A percentile compares a stretch with the other conserved stretches of the same genome.
These are phyloP conservation scores for Aureobasidium sp. DNA, from an alignment of 2,329 filamentous ascomycete species.

Conservation along the genomic window DNA sequence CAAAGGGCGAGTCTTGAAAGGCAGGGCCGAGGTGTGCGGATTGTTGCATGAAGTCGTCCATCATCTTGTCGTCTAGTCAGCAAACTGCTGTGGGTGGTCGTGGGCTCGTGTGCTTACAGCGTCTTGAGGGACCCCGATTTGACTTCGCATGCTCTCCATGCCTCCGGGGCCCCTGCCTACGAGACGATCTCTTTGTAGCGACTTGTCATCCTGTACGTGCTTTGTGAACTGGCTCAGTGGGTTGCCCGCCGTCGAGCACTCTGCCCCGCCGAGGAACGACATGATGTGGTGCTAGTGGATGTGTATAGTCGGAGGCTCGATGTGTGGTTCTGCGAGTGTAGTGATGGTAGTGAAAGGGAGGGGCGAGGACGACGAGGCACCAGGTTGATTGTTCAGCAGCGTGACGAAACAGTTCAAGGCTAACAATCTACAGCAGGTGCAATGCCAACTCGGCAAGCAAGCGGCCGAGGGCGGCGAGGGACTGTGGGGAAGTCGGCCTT, in stretches of 20 bases:
- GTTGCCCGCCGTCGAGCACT: conserved; percentile 94
- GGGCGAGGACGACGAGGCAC: not conserved
- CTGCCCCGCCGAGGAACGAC: conserved; percentile 93
- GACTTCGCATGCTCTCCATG: conserved; percentile 70
- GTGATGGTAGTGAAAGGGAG: not conserved
- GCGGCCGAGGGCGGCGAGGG: conserved; percentile 2
- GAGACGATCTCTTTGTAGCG: conserved; percentile 82
- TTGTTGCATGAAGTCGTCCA: conserved; percentile 88
- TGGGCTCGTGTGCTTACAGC: conserved; percentile 43
- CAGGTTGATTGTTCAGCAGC: not conserved
- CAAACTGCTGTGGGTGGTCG: not conserved
- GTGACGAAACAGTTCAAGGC: not conserved
- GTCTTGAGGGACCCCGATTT: conserved; percentile 61
- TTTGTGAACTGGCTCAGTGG: conserved; percentile 97
- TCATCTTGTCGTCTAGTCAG: conserved; percentile 54
- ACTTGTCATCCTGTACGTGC: conserved; percentile 93
- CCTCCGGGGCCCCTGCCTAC: conserved; percentile 66
- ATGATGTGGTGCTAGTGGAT: conserved; percentile 42
- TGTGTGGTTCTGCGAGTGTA: not conserved
- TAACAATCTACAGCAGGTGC: not conserved
- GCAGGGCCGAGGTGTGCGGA: conserved; percentile 52
- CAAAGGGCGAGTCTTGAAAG: conserved; percentile 50
- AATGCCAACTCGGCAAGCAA: not conserved
- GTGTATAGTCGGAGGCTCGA: not conserved
- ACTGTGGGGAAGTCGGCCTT: not conserved